Conservation (phyloP, 148 eudicot species). For the Rhododendron molle region DNA sequence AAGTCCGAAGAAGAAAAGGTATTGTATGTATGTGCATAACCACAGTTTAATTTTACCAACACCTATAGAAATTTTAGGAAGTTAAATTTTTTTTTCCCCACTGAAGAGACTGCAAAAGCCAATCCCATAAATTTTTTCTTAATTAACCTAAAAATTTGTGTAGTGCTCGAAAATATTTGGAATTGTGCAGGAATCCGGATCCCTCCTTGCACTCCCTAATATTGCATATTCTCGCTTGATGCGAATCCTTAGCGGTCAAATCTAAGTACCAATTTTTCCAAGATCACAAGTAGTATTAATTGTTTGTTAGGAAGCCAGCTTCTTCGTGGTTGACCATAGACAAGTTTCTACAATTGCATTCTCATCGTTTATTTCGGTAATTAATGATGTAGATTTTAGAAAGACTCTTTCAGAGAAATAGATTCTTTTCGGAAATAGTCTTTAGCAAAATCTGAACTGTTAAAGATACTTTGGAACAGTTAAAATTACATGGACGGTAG, state of each 20-base stretch:
- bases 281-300: background rate
- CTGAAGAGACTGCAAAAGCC: too few species aligned
- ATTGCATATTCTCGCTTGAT: background rate
- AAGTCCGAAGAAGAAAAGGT: too few species aligned
- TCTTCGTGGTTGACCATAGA: background rate
- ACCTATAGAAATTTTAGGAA: too few species aligned
- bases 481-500: background rate
- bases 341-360: background rate
- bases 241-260: background rate
- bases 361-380: background rate
- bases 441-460: background rate
- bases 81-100: too few species aligned
- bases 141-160: too few species aligned
- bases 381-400: background rate
- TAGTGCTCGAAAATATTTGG: too few species aligned
- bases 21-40: too few species aligned
- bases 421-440: background rate
- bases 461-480: too few species aligned
- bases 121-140: too few species aligned
- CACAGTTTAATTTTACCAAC: too few species aligned
- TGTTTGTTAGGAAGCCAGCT: background rate
- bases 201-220: too few species aligned
- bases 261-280: background rate
- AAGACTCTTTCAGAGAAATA: background rate
- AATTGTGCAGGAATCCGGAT: too few species aligned